Evolutionary conservation across 768 basidiomycete species (phyloP).

Genomic region (Suillus plorans): DNA sequence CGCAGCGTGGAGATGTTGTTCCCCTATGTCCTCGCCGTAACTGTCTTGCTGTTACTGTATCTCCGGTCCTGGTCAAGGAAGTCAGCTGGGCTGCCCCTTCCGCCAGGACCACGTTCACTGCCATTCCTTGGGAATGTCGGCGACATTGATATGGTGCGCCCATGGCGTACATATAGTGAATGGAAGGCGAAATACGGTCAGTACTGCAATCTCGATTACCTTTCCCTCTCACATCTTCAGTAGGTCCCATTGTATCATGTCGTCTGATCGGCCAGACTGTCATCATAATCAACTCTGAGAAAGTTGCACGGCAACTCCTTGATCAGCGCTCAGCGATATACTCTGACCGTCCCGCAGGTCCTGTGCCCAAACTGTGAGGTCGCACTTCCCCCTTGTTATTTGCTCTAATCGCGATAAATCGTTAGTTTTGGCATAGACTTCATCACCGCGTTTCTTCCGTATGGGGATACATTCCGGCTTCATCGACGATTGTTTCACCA

Average conservation of each 20-base stretch:
- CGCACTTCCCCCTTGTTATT: not conserved
- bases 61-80: not conserved
- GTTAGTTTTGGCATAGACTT: conserved; percentile 30
- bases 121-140: not conserved
- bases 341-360: conserved; percentile 26
- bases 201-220: not conserved
- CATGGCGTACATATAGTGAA: conserved; percentile 20
- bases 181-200: conserved; percentile 30
- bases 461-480: conserved; percentile 26
- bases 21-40: not conserved
- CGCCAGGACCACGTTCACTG: not conserved
- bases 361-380: conserved; percentile 23
- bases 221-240: not conserved
- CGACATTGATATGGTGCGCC: not conserved
- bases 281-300: conserved; percentile 26
- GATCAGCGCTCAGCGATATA: conserved; percentile 30
- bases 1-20: not conserved
- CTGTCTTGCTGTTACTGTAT: not conserved
- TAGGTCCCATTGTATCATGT: conserved; percentile 30
- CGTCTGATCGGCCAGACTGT: conserved; percentile 25
- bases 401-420: not conserved
- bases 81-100: not conserved
- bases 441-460: conserved; percentile 27
- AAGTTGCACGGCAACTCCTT: conserved; percentile 26
- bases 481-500: conserved; percentile 31